Percentiles rank a stretch among this genome's conserved stretches.
phyloP scores from a whole-genome alignment of 2,329 filamentous ascomycete genomes.

The Elsinoe necatrix region DNA sequence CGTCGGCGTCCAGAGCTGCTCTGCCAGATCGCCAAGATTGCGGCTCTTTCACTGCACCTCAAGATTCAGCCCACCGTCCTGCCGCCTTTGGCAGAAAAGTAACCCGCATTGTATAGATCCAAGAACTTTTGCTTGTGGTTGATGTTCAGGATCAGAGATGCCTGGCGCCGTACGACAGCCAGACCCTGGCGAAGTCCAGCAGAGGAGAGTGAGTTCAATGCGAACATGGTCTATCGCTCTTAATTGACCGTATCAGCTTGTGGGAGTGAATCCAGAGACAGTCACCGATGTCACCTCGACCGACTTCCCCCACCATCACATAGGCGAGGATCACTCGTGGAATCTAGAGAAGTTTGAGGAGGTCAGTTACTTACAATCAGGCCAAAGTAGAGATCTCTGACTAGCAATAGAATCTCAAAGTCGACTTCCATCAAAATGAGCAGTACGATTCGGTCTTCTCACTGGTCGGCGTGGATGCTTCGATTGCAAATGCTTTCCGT shows the following conservation, averaged over 20 bases:
- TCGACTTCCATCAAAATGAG: conserved; percentile 79
- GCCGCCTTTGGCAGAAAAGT: conserved; percentile 10
- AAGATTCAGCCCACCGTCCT: neutral
- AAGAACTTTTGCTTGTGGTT: neutral
- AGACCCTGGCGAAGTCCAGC: conserved; percentile 47
- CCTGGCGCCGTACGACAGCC: conserved; percentile 19
- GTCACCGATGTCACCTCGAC: conserved; percentile 82
- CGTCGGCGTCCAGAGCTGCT: neutral
- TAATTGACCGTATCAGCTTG: conserved; percentile 42
- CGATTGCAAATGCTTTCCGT: conserved; percentile 93
- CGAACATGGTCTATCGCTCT: neutral
- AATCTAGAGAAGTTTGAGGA: conserved; percentile 61
- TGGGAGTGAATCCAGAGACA: conserved; percentile 82
- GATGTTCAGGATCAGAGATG: conserved; percentile 19
- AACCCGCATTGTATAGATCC: neutral
- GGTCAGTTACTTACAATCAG: conserved; percentile 29
- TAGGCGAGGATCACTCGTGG: conserved; percentile 80
- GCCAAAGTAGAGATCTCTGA: neutral
- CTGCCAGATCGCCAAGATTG: conserved; percentile 4
- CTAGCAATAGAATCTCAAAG: conserved; percentile 52
- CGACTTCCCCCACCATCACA: conserved; percentile 86
- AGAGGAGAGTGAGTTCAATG: conserved; percentile 38
- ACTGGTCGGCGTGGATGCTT: conserved; percentile 81
- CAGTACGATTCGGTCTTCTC: conserved; percentile 76
- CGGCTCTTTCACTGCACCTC: conserved; percentile 22